Evolutionary conservation across 2,329 filamentous ascomycete genomes (phyloP), one percentile per base, ranked within the genome.

Genomic region (Diplodia sapinea): DNA sequence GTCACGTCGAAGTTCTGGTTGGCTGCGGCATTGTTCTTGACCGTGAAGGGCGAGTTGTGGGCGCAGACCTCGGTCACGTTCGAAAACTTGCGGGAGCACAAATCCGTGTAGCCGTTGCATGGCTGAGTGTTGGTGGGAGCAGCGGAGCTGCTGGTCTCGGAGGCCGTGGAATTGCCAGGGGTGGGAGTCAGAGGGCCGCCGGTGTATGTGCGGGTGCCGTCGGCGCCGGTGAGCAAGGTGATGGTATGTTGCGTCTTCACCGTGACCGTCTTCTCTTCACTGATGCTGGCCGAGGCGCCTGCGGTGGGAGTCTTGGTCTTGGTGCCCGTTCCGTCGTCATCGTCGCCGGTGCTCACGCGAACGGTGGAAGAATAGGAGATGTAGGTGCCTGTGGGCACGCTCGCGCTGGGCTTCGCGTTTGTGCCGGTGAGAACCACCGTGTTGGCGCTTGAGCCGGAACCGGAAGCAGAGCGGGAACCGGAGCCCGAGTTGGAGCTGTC

Each of bases 51-150:
- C 15, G 75, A 79, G 70, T 80, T 80, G 69, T 80, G 79, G 11
- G 79, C 78, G 61, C 74, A 75, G 40, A 80, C 77, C 70, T 80
- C 74, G n/a, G 79, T 80, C 56, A 80, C 79, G 68, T 80, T 80
- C 33, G 77, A 78, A 69, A 79, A 80, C 64, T 74, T 75, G 26
- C 79, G 72, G 6, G 71, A 70, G 72, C 79, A 80, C 64, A 80
- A 76, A 69, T 80, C 79, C 36, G 74, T 71, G 65, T 79, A 79
- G 71, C 76, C 76, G 71, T 80, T 80, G 72, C 79, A 80, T n/a
- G 79, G 72, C 64, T 80, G 79, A 1, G 79, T 80, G 67, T 80
- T 80, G 5, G 76, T 74, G 4, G 78, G 77, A 23, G 74, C 69
- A 12, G 74, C 72, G 3, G 71, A 69, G 31, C 74, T 77, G 29